These are phyloP conservation scores for Emergomyces pasteurianus DNA, from an alignment of 2,329 filamentous ascomycete genomes.

Conservation along the genomic window DNA sequence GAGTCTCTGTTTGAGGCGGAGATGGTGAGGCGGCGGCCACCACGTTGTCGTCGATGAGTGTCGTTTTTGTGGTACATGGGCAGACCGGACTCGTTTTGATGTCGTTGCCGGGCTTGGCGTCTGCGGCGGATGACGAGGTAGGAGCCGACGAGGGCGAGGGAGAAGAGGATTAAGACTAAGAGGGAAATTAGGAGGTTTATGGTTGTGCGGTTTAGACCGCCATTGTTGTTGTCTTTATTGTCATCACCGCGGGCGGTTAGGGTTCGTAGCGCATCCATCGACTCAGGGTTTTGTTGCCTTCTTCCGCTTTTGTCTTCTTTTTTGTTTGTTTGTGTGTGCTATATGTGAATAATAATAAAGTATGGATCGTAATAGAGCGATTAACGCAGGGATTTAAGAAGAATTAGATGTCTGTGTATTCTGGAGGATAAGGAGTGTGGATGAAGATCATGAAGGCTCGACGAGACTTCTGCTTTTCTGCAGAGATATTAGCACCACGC, in stretches of 20 bases:
- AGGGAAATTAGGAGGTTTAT: constrained; percentile 70
- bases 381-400: neutral
- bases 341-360: neutral
- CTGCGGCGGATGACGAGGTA: constrained; percentile 64
- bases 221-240: constrained; percentile 27
- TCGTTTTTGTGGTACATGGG: constrained; percentile 51
- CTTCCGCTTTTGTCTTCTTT: neutral
- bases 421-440: too few relatives aligned
- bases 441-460: too few relatives aligned
- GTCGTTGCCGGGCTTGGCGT: constrained; percentile 43
- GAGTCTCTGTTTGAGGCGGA: constrained; percentile 50
- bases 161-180: constrained; percentile 63
- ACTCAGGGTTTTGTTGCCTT: constrained; percentile 13
- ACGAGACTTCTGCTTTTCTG: neutral
- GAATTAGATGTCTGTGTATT: neutral
- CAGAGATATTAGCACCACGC: neutral
- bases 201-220: constrained; percentile 47
- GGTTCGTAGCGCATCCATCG: constrained; percentile 31
- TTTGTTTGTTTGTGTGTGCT: neutral
- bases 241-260: constrained; percentile 40
- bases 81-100: constrained; percentile 38
- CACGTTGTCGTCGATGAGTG: constrained; percentile 35
- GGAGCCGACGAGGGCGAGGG: constrained; percentile 52
- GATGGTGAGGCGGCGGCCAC: constrained; percentile 46
- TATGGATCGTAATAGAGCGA: neutral